phyloP scores from a whole-genome alignment of 208 protist species.

The Balamuthia mandrillaris region DNA sequence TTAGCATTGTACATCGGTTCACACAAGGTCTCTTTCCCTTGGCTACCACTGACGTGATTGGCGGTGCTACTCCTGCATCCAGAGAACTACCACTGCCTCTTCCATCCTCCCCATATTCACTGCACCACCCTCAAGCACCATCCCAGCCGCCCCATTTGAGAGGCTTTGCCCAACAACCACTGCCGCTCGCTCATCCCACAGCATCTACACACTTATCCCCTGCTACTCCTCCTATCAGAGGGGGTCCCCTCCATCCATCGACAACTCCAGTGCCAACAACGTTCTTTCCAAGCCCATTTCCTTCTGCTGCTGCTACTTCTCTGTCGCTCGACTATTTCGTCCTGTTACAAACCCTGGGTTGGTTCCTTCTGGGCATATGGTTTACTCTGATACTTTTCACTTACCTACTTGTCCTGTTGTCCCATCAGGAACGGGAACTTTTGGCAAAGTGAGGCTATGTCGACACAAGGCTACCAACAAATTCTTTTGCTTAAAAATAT shows the following conservation, averaged over 20 bases:
- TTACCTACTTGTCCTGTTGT: too few relatives aligned
- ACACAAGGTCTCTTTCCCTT: not conserved
- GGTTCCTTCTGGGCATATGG: too few relatives aligned
- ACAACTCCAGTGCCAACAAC: not conserved
- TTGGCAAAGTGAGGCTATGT: constrained; percentile 71
- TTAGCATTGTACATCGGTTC: constrained; percentile 5
- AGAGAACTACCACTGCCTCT: not conserved
- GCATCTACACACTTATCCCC: not conserved
- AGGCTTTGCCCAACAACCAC: not conserved
- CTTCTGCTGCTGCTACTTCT: not conserved
- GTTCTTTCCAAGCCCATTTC: not conserved
- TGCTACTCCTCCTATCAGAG: not conserved
- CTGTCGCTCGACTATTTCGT: constrained; percentile 31
- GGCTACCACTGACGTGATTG: too few relatives aligned
- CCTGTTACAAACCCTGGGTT: constrained; percentile 25
- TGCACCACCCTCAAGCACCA: not conserved
- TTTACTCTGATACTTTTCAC: too few relatives aligned
- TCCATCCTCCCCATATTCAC: not conserved
- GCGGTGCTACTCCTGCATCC: too few relatives aligned
- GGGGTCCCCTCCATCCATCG: not conserved
- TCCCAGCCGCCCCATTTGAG: not conserved
- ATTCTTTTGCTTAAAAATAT: constrained; percentile 76
- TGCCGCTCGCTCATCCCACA: not conserved
- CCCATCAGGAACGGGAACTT: constrained; percentile 78
- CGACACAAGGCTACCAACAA: constrained; percentile 54